Evolutionary conservation across 768 basidiomycete genomes (phyloP).

Genomic region (Mrakia gelida): DNA sequence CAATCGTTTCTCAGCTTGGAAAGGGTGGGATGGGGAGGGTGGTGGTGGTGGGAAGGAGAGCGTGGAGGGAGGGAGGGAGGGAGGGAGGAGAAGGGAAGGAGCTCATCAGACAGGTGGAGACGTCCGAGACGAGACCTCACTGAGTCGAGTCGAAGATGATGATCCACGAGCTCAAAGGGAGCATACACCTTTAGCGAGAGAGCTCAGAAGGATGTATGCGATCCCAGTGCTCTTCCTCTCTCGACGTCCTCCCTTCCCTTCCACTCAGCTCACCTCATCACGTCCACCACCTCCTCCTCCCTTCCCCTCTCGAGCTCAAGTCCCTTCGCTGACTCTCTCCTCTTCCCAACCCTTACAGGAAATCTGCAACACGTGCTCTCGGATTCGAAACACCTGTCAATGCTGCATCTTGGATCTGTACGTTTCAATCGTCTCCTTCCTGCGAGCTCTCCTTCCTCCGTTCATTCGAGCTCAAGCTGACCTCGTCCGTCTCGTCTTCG

Average conservation of each 20-base stretch:
- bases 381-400: conserved; percentile 90
- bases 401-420: conserved; percentile 87
- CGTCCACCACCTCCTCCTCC: neutral
- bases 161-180: too few relatives aligned
- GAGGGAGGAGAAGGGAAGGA: neutral
- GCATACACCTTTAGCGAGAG: too few relatives aligned
- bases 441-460: neutral
- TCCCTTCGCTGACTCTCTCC: conserved; percentile 47
- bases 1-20: neutral
- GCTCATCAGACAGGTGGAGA: neutral
- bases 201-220: too few relatives aligned
- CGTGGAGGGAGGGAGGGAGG: neutral
- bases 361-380: conserved; percentile 30
- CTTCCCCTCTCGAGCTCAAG: conserved; percentile 79
- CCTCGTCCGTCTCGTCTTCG: neutral
- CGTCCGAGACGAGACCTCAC: neutral
- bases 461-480: neutral
- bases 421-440: conserved; percentile 30
- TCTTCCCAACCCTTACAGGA: neutral
- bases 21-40: neutral
- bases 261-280: neutral
- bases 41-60: neutral
- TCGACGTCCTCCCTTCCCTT: too few relatives aligned
- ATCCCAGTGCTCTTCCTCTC: too few relatives aligned
- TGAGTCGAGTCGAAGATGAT: too few relatives aligned